Conservation (phyloP, 345 rosid species). For the Rhodamnia argentea region DNA sequence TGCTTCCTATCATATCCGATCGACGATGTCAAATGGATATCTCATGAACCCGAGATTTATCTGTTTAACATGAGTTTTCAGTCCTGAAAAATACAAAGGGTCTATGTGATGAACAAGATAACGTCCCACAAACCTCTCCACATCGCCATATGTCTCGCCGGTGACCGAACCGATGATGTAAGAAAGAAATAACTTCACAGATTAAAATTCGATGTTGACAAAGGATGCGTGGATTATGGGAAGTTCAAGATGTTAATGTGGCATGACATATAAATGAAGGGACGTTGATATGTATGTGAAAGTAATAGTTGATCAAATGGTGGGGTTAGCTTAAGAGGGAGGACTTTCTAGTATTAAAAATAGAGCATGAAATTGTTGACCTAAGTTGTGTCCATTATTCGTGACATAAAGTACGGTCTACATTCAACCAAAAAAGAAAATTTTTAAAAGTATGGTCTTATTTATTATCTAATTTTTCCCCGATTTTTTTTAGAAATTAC, state of each 20-base stretch:
- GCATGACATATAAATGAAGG: neutral
- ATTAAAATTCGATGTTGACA: neutral
- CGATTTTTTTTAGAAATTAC: neutral
- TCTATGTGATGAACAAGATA: neutral
- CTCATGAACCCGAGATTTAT: neutral
- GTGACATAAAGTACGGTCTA: constrained; percentile 7
- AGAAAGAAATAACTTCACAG: neutral
- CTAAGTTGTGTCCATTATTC: constrained; percentile 4
- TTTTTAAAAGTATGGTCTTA: neutral
- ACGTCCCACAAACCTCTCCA: neutral
- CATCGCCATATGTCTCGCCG: neutral
- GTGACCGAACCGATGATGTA: neutral
- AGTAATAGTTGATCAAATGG: neutral
- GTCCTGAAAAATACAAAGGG: neutral
- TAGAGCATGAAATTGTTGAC: constrained; percentile 21
- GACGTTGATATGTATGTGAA: neutral
- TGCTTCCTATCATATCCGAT: neutral
- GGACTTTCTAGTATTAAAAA: neutral
- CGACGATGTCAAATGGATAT: neutral
- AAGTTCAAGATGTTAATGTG: neutral
- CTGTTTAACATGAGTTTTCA: neutral
- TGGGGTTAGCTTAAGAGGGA: constrained; percentile 14
- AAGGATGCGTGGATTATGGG: neutral
- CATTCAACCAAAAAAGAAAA: neutral
- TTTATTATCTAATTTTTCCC: neutral